Evolutionary conservation across 2,329 filamentous ascomycete species (phyloP).

Genomic region (Biscogniauxia mediterranea): DNA sequence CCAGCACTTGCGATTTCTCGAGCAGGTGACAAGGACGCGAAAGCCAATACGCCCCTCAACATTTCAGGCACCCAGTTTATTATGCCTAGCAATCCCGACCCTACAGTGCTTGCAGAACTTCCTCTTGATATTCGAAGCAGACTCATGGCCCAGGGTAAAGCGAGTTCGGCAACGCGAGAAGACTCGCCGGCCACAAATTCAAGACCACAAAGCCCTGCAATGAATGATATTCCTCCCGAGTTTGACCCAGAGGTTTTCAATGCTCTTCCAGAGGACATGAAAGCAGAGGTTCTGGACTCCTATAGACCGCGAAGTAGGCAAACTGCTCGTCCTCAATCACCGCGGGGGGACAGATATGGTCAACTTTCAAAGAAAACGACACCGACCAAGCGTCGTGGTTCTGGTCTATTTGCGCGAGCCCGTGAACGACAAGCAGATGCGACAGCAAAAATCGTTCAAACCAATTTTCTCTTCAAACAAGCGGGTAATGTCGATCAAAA

Average conservation of each 20-base stretch:
- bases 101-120: slow-evolving; percentile 76
- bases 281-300: slow-evolving; percentile 75
- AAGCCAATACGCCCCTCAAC: slow-evolving; percentile 70
- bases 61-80: slow-evolving; percentile 88
- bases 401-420: slow-evolving; percentile 41
- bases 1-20: slow-evolving; percentile 52
- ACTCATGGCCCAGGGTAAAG: slow-evolving; percentile 59
- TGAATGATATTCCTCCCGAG: slow-evolving; percentile 61
- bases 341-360: slow-evolving; percentile 54
- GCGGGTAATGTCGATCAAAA: slow-evolving; percentile 28
- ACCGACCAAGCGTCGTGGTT: slow-evolving; percentile 64
- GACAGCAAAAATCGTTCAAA: slow-evolving; percentile 65
- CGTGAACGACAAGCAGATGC: slow-evolving; percentile 52
- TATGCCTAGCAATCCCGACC: slow-evolving; percentile 79
- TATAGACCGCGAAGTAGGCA: slow-evolving; percentile 50
- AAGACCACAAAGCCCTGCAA: slow-evolving; percentile 38
- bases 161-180: slow-evolving; percentile 26
- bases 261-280: slow-evolving; percentile 81
- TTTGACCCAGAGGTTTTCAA: slow-evolving; percentile 82
- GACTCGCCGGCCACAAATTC: slow-evolving; percentile 35
- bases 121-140: slow-evolving; percentile 79
- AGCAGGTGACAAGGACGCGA: slow-evolving; percentile 48
- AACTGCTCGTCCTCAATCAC: slow-evolving; percentile 46
- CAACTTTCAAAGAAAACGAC: slow-evolving; percentile 54
- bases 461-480: slow-evolving; percentile 60